These are phyloP conservation scores for Yamadazyma epiphylla DNA, from an alignment of 1,139 yeast genomes.

Conservation along the genomic window DNA sequence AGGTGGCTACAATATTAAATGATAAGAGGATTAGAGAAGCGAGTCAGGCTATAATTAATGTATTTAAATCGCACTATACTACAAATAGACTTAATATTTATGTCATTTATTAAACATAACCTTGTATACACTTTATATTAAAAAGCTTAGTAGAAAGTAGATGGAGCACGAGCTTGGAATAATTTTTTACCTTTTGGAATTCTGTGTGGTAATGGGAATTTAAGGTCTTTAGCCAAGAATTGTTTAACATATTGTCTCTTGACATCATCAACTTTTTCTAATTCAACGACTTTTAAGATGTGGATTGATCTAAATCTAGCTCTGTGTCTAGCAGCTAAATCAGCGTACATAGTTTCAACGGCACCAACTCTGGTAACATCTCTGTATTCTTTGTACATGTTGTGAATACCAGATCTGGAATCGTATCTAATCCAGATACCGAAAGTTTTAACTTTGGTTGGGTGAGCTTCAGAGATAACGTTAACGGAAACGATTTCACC, in stretches of 20 bases:
- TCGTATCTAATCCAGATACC: conserved; percentile 99
- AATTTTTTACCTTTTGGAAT: conserved; percentile 85
- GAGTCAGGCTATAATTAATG: too few species aligned
- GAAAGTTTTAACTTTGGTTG: conserved; percentile 99
- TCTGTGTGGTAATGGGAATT: conserved; percentile 99
- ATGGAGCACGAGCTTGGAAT: conserved; percentile 90
- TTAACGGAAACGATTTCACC: conserved; percentile 98
- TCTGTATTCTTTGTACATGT: conserved; percentile 99
- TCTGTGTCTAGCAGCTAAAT: conserved; percentile 99
- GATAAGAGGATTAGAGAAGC: too few species aligned
- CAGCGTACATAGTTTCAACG: conserved; percentile 98
- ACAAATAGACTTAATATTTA: too few species aligned
- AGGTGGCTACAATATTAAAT: too few species aligned
- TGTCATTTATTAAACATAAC: background rate
- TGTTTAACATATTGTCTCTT: conserved; percentile 99
- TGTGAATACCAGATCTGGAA: conserved; percentile 99
- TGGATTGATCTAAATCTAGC: conserved; percentile 99
- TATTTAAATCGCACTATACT: background rate
- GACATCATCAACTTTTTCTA: conserved; percentile 95
- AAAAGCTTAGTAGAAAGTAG: conserved; percentile 82
- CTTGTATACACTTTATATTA: background rate
- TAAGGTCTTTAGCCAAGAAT: conserved; percentile 92
- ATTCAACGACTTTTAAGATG: conserved; percentile 98
- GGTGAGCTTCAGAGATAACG: conserved; percentile 90
- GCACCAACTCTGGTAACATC: conserved; percentile 99